Percentiles rank a stretch among this genome's conserved stretches.
Conservation (phyloP, 768 basidiomycete genomes). For the Collybia sordida region DNA sequence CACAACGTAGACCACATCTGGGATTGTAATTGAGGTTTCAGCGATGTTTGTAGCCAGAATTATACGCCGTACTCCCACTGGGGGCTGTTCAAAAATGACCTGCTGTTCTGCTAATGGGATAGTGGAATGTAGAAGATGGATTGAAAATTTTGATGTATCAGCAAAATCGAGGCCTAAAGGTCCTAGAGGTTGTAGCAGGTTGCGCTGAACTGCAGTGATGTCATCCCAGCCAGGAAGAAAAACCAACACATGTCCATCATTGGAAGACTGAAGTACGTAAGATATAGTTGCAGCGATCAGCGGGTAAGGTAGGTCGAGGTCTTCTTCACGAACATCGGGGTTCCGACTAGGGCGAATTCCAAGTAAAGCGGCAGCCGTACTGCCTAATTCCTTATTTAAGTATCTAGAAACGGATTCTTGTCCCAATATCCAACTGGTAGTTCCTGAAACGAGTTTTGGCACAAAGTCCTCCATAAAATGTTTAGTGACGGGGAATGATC, state of each 20-base stretch:
- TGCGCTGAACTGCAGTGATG: slow-evolving; percentile 69
- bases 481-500: slow-evolving; percentile 85
- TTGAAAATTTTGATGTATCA: slow-evolving; percentile 54
- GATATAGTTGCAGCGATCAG: slow-evolving; percentile 81
- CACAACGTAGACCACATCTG: slow-evolving; percentile 92
- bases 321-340: slow-evolving; percentile 34
- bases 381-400: slow-evolving; percentile 64
- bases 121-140: slow-evolving; percentile 87
- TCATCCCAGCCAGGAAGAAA: slow-evolving; percentile 96
- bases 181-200: slow-evolving; percentile 48
- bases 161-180: slow-evolving; percentile 61
- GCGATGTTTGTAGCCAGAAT: slow-evolving; percentile 95
- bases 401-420: slow-evolving; percentile 75
- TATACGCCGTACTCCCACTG: slow-evolving; percentile 74
- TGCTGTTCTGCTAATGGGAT: slow-evolving; percentile 90
- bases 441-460: slow-evolving; percentile 42
- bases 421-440: slow-evolving; percentile 60
- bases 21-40: slow-evolving; percentile 94
- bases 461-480: slow-evolving; percentile 80
- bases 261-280: slow-evolving; percentile 69
- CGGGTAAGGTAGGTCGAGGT: slow-evolving; percentile 77
- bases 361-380: slow-evolving; percentile 18
- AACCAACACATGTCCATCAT: slow-evolving; percentile 85
- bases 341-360: slow-evolving; percentile 20
- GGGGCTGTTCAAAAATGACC: slow-evolving; percentile 82